Evolutionary conservation across 495 filamentous ascomycete species (phyloP).

Genomic region (Daldinia decipiens): DNA sequence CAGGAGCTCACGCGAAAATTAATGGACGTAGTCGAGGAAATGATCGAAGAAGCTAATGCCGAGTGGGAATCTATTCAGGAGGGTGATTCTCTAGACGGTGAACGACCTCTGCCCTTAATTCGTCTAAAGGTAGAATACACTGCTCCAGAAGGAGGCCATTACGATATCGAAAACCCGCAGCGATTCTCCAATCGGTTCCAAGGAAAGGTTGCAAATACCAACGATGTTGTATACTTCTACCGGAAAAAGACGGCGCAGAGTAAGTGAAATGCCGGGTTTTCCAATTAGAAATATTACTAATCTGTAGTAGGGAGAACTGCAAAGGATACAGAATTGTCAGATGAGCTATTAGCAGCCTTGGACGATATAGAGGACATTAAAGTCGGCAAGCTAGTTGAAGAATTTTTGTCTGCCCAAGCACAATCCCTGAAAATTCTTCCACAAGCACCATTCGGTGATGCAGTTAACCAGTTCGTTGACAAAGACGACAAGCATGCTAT

Average conservation of each 20-base stretch:
- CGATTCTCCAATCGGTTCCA: constrained; percentile 95
- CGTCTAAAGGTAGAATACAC: constrained; percentile 91
- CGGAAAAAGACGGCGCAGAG: constrained; percentile 75
- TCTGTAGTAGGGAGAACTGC: constrained; percentile 43
- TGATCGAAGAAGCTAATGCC: constrained; percentile 84
- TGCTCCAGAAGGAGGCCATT: constrained; percentile 84
- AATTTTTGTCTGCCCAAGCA: constrained; percentile 74
- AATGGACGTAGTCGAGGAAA: constrained; percentile 77
- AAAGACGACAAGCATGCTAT: constrained; percentile 96
- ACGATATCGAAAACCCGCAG: constrained; percentile 94
- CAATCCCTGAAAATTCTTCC: constrained; percentile 92
- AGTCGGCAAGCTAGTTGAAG: constrained; percentile 85
- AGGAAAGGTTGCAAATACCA: constrained; percentile 89
- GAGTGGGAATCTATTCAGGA: constrained; percentile 82
- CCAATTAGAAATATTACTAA: not conserved
- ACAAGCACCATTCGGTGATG: constrained; percentile 90
- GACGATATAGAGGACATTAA: constrained; percentile 77
- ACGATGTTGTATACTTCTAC: constrained; percentile 93
- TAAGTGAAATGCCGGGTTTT: constrained; percentile 36
- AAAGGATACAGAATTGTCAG: constrained; percentile 61
- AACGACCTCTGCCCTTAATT: constrained; percentile 82
- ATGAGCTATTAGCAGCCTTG: constrained; percentile 68
- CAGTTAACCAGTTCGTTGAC: constrained; percentile 90
- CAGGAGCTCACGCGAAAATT: constrained; percentile 80
- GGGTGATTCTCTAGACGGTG: constrained; percentile 60